phyloP scores from a whole-genome alignment of 2,329 filamentous ascomycete genomes.

The Incumbomyces lentus region DNA sequence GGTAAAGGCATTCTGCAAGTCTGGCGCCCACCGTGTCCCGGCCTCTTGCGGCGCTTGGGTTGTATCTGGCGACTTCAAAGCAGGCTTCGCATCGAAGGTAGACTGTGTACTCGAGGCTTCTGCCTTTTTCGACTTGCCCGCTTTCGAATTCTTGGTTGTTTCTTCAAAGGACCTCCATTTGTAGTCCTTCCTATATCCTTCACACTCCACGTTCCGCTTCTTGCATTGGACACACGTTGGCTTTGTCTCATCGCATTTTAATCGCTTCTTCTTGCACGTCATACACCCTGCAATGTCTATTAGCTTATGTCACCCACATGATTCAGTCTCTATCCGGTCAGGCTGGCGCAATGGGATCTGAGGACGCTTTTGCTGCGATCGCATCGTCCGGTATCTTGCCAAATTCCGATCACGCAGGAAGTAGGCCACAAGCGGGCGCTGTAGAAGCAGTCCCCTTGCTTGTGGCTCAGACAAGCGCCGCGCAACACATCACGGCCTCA shows the following conservation, averaged over 20 bases:
- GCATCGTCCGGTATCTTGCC: no score
- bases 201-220: constrained; percentile 54
- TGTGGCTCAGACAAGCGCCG: no score
- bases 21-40: constrained; percentile 14
- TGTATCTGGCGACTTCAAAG: background rate
- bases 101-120: constrained; percentile 7
- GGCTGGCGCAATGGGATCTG: background rate
- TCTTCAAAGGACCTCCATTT: constrained; percentile 65
- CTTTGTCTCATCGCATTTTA: constrained; percentile 66
- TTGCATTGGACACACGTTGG: constrained; percentile 58
- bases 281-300: constrained; percentile 47
- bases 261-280: constrained; percentile 61
- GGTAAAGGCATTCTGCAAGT: constrained; percentile 17
- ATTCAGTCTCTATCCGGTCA: constrained; percentile 6
- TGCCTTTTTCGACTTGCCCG: constrained; percentile 39
- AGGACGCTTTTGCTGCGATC: no score
- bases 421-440: no score
- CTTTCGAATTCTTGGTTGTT: constrained; percentile 39
- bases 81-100: background rate
- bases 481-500: no score
- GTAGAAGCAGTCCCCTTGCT: no score
- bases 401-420: no score
- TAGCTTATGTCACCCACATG: background rate
- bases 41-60: no score
- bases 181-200: constrained; percentile 65